Base-by-base conservation (phyloP, 1,284 basidiomycete genomes). In the Rhodotorula sp. region DNA sequence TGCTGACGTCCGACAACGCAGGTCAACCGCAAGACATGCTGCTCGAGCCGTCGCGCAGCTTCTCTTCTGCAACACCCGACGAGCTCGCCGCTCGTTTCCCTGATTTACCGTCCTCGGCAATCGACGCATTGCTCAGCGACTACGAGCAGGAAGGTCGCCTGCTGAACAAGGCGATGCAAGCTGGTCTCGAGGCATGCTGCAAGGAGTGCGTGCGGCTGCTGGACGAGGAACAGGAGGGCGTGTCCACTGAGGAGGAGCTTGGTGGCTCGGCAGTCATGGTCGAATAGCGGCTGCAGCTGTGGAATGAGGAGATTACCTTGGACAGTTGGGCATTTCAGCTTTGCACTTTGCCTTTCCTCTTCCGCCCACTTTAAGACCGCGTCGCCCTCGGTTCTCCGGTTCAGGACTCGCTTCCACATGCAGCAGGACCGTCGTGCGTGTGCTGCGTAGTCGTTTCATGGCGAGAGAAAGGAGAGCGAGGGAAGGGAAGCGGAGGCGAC, bases 91-190 rank as follows among this genome's bases (percentile, higher is more conserved):
- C 61, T 15, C 61, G 61, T 24, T 46, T 18, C 20, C 53, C 61
- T 4, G 30, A 47, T 26, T n/a, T 62, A 1, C 30, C 1, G 71
- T 20, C 44, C 11, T 47, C 54, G 0, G 75, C 78, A 0, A 67
- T 78, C 13, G 76, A 76, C 28, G 46, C 71, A 5, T 54, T 77
- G 0, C 73, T 76, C 20, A 74, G 78, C 40, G 73, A 81, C 44
- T 77, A 77, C n/a, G 75, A 72, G 28, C 66, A 81, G 47, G 75
- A 76, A 48, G 71, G 59, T 37, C 53, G 51, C 22, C 55, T 64
- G 11, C 50, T 76, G 26, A 37, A 54, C 34, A 54, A 55, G 16
- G 47, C 57, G 18, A 50, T 72, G 13, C 59, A 66, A 40, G 37
- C 59, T n/a, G 68, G 63, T 1, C 53, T 73, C 40, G 71, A 70